phyloP scores from a whole-genome alignment of 129 eudicot genomes.

The Escallonia herrerae region DNA sequence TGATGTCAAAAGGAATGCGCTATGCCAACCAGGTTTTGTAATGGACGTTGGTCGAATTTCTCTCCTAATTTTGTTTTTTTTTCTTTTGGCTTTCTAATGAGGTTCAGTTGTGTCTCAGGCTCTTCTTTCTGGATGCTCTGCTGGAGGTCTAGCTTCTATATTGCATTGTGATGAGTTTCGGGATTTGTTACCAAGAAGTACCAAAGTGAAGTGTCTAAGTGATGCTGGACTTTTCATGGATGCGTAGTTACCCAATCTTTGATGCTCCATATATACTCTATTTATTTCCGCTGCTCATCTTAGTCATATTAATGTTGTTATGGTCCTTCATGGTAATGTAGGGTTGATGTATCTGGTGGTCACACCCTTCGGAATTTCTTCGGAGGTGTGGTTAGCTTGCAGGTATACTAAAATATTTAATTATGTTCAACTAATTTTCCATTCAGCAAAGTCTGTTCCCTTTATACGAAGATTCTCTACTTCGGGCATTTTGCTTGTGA shows the following conservation, averaged over 20 bases:
- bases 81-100: neutral
- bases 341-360: slow-evolving; percentile 83
- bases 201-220: slow-evolving; percentile 88
- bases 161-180: slow-evolving; percentile 86
- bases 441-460: neutral
- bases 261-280: neutral
- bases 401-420: slow-evolving; percentile 34
- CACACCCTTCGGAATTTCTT: slow-evolving; percentile 68
- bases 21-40: slow-evolving; percentile 41
- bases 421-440: neutral
- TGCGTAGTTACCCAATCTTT: slow-evolving; percentile 32
- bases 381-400: slow-evolving; percentile 74
- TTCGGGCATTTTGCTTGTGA: too few species aligned
- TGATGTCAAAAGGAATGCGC: slow-evolving; percentile 83
- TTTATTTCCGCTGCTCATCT: neutral
- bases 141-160: slow-evolving; percentile 93
- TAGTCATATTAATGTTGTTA: neutral
- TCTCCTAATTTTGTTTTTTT: neutral
- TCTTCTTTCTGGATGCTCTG: slow-evolving; percentile 96
- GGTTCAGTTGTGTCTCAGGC: slow-evolving; percentile 37
- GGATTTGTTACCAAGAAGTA: slow-evolving; percentile 43
- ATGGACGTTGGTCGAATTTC: neutral
- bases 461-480: neutral
- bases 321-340: slow-evolving; percentile 14
- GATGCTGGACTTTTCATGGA: slow-evolving; percentile 97